Evolutionary conservation across 257 asterid genomes (phyloP).

Genomic region (Ophiorrhiza pumila): DNA sequence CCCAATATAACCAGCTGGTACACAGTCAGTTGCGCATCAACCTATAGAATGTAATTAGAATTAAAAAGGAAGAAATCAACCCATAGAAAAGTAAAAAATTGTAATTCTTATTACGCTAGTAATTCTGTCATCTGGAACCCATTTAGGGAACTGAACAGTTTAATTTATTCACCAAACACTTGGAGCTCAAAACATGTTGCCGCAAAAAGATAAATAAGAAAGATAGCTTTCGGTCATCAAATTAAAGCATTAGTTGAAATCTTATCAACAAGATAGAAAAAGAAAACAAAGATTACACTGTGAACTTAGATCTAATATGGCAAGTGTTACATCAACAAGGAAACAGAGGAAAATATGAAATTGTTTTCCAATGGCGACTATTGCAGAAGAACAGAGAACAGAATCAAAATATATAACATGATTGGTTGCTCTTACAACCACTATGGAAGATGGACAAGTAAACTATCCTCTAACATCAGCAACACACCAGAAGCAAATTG

Average conservation of each 20-base stretch:
- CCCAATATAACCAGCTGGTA: not conserved
- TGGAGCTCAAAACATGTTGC: constrained; percentile 1
- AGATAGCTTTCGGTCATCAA: not conserved
- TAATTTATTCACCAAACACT: not conserved
- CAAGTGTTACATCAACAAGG: not conserved
- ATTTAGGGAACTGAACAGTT: not conserved
- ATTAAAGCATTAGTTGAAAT: not conserved
- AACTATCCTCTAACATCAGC: not conserved
- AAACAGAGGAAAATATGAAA: not conserved
- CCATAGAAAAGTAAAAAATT: not conserved
- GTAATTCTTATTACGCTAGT: not conserved
- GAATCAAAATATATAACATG: not conserved
- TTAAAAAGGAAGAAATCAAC: not conserved
- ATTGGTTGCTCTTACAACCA: constrained; percentile 15
- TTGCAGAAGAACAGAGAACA: not conserved
- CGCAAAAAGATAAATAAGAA: not conserved
- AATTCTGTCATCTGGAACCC: not conserved
- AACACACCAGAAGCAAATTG: constrained; percentile 4
- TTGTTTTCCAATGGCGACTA: not conserved
- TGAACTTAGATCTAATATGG: not conserved
- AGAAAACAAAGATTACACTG: not conserved
- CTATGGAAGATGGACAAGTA: constrained; percentile 7
- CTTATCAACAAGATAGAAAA: not conserved
- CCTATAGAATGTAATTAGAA: not conserved
- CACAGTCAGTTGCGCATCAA: not conserved